Evolutionary conservation across 345 rosid genomes (phyloP).

Genomic region (Syzygium aromaticum): DNA sequence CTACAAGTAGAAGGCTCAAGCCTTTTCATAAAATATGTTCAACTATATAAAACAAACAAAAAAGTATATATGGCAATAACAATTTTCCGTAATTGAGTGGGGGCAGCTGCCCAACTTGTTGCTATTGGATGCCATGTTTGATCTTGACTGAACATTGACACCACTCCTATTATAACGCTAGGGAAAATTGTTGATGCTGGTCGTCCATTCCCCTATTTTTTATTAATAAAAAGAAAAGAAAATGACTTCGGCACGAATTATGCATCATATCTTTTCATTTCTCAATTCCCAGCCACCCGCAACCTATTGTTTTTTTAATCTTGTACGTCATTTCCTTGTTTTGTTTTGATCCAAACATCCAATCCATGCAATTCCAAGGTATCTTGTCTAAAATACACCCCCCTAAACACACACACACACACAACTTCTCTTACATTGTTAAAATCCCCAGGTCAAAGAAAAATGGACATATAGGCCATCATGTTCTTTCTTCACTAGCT

Average conservation of each 20-base stretch:
- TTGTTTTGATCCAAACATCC: background rate
- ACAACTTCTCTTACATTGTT: background rate
- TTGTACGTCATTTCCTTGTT: too few relatives aligned
- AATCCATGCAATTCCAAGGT: background rate
- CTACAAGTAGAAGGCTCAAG: background rate
- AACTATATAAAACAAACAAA: background rate
- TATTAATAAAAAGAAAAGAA: too few relatives aligned
- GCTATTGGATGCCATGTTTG: too few relatives aligned
- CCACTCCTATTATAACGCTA: too few relatives aligned
- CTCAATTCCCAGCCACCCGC: too few relatives aligned
- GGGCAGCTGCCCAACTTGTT: background rate
- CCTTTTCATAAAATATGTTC: background rate
- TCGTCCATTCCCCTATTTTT: too few relatives aligned
- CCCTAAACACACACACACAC: too few relatives aligned
- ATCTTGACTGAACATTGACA: too few relatives aligned
- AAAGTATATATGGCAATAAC: background rate
- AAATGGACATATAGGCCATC: background rate
- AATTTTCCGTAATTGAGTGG: background rate
- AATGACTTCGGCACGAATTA: too few relatives aligned
- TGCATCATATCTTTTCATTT: too few relatives aligned
- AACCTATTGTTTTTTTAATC: too few relatives aligned
- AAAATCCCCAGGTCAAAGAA: background rate
- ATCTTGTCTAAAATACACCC: background rate
- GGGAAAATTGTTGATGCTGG: background rate
- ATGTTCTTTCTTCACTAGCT: background rate